Percentiles rank a stretch among this genome's conserved stretches.
These are phyloP conservation scores for Pseudocercospora crystallina DNA, from an alignment of 2,329 filamentous ascomycete genomes.

Conservation along the genomic window DNA sequence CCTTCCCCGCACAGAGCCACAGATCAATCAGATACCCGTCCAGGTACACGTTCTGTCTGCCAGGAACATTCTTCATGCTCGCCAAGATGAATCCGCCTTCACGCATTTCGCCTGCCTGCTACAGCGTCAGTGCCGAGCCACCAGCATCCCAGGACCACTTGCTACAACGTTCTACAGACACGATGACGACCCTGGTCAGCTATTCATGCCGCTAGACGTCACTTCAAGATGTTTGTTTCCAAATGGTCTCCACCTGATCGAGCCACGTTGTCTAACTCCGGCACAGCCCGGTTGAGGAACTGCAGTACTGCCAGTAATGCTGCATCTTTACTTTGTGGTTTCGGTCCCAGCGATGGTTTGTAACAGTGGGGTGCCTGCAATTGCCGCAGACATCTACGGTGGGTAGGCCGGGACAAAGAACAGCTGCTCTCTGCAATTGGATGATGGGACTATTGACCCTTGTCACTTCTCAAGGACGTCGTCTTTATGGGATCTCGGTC, in stretches of 20 bases:
- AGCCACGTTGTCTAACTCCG: slow-evolving; percentile 6
- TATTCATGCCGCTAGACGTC: slow-evolving; percentile 17
- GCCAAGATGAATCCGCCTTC: neutral
- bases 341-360: slow-evolving; percentile 1
- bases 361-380: slow-evolving; percentile 5
- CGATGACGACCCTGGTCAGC: slow-evolving; percentile 6
- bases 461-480: neutral
- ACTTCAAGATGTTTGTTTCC: slow-evolving; percentile 8
- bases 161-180: slow-evolving; percentile 1
- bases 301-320: neutral
- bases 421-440: neutral
- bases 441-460: neutral
- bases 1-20: slow-evolving; percentile 12
- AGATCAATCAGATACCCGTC: slow-evolving; percentile 15
- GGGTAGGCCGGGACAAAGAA: neutral
- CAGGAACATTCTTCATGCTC: slow-evolving; percentile 5
- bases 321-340: neutral
- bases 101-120: neutral
- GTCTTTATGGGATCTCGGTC: neutral
- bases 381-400: neutral
- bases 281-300: neutral
- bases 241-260: slow-evolving; percentile 7
- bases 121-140: neutral
- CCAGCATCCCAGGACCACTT: neutral
- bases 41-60: slow-evolving; percentile 12